Evolutionary conservation across 2,329 filamentous ascomycete genomes (phyloP), one percentile per base, ranked within the genome.

Genomic region (Botrytis tulipae): DNA sequence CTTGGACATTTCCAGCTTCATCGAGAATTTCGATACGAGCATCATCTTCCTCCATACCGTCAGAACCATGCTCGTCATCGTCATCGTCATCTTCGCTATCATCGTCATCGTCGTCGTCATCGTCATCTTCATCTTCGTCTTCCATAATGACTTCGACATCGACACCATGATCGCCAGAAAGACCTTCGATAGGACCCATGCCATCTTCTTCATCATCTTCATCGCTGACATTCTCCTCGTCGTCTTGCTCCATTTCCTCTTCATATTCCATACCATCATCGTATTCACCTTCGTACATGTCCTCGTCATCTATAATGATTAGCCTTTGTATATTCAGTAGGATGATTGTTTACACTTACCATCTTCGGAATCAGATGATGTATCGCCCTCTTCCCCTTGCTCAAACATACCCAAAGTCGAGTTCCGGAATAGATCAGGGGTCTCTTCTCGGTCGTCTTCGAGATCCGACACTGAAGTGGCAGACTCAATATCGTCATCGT

Each of bases 401-500:
- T 98, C 96, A 71, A 98, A 91, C 90, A 98, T 97, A 68, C 96
- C 95, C 35, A 99, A 86, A 1, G 97, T 94, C 2, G 96, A 98
- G 82, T 98, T 97, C 71, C 97, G 92, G 84, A 98, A 98, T 32
- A 99, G 87, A 83, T 99, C 96, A 44, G 97, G 96, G 8, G 97
- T 99, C 81, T 98, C 96, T 82, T 97, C 94, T 62, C 94, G 91
- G 73, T 93, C 91, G 75, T 95, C 93, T 59, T 95, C 93, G 69
- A 94, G 85, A 76, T 97, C 95, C 18, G 95, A 98, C 37, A 97
- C 89, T 0, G 95, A 97, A 7, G 94, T 97, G 4, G 92, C 90
- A 18, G 93, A 96, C 2, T 91, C 91, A 63, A 97, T 93, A 63
- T 98, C 95, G 76, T 97, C 95, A 66, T 97, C 95, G 40, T 93